Evolutionary conservation across 1,139 yeast species (phyloP), one percentile per base, ranked within the genome.

Genomic region (Waltiozyma solani): DNA sequence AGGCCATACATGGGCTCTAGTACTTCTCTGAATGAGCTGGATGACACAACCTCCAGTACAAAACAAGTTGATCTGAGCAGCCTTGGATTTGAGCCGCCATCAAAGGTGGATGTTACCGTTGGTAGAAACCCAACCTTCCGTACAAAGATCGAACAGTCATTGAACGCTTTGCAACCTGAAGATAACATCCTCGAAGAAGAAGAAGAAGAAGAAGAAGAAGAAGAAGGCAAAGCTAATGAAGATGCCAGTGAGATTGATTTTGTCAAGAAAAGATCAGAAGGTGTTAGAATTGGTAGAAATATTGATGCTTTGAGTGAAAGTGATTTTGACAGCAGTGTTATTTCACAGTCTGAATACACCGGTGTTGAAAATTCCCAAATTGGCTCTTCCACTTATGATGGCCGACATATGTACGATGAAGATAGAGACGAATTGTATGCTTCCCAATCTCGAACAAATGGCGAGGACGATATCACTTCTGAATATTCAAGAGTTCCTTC

Each of bases 111-210:
- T 3, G 31, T 27, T 13, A 15, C 31, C 9, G 40, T 51, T 6
- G 37, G 23, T 12, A 48, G 56, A 34, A 44, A 43, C 23, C 45
- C 43, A 27, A 50, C 55, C 1, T 52, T 39, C 35, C 47, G 56
- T 44, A 51, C 55, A 0, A 45, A 44, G 21, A 51, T 52, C 34
- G 55, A 47, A 6, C 45, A 49, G 18, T 41, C 46, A 0, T 36
- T 52, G 14, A 44, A 47, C 19, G 49, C 44, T 3, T 34, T 52
- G 18, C 53, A 50, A 32, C 46, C 48, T 1, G 13, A 27, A 9
- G 31, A 27, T 8, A 27, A 27, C 17, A 27, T 15, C 12, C 9
- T 17, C 3, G 31, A 27, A 13, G 31, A 3, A 5, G 5, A 14
- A 9, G 31, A 24, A 13, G 27, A 24, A 9, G n/a, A 24, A 24